Evolutionary conservation across 768 basidiomycete species (phyloP).

Genomic region (Paxillus ammoniavirescens): DNA sequence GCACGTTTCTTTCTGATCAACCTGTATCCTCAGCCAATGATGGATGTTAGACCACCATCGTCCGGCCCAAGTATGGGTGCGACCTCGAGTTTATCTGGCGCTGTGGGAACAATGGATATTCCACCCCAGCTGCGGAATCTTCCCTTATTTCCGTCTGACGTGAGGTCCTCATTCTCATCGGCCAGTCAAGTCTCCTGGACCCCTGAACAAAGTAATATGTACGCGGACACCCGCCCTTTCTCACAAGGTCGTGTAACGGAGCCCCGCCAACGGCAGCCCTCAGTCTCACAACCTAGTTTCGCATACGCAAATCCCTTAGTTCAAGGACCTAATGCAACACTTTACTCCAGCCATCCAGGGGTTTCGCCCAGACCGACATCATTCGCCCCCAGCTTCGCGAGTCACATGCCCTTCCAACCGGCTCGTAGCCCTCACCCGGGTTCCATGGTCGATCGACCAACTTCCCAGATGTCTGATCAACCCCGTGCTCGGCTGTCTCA

Average conservation of each 20-base stretch:
- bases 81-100: constrained; percentile 54
- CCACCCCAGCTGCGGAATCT: constrained; percentile 33
- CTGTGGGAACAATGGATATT: constrained; percentile 55
- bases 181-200: constrained; percentile 3
- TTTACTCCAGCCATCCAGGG: constrained; percentile 17
- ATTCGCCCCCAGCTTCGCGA: background rate
- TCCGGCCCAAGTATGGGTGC: constrained; percentile 43
- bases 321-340: constrained; percentile 17
- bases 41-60: constrained; percentile 29
- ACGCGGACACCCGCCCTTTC: constrained; percentile 2
- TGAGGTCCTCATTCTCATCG: constrained; percentile 16
- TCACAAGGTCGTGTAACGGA: constrained; percentile 24
- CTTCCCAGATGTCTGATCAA: constrained; percentile 25
- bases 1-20: constrained; percentile 5
- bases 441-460: constrained; percentile 15
- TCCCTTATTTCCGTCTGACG: constrained; percentile 24
- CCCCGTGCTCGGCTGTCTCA: constrained; percentile 21
- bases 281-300: constrained; percentile 17
- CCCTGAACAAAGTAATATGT: constrained; percentile 2
- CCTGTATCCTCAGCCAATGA: constrained; percentile 24
- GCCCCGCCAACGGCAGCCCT: constrained; percentile 24
- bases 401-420: constrained; percentile 6
- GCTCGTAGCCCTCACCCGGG: background rate
- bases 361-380: constrained; percentile 12
- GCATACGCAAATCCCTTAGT: constrained; percentile 16